phyloP scores from a whole-genome alignment of 192 early-diverging fungal genomes.

The Mortierella hygrophila region DNA sequence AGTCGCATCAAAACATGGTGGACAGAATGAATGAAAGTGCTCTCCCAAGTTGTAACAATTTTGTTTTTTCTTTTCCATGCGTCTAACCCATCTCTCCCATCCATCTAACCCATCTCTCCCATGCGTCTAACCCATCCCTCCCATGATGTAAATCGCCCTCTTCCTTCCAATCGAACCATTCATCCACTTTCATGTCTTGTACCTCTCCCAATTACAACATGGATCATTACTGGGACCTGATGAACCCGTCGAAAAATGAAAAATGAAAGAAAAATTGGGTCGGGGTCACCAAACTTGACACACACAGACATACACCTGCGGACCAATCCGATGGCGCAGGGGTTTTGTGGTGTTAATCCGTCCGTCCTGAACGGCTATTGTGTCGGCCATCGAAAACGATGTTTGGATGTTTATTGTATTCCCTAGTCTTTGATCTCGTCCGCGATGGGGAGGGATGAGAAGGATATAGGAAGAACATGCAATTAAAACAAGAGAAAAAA shows the following conservation, averaged over 20 bases:
- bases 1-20: no score
- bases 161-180: neutral
- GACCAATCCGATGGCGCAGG: no score
- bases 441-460: neutral
- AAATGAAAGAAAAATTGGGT: no score
- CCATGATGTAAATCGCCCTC: neutral
- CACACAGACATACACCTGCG: no score
- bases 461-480: neutral
- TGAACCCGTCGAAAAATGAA: no score
- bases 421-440: neutral
- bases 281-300: no score
- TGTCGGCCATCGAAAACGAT: neutral
- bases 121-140: neutral
- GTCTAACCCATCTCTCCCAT: neutral
- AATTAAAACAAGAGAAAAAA: neutral
- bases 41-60: neutral
- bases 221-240: no score
- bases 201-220: neutral
- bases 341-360: no score
- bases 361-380: neutral
- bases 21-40: no score
- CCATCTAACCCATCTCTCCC: neutral
- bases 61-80: no score
- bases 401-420: neutral
- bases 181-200: neutral